Base-by-base conservation (phyloP, 257 asterid genomes). In the Petunia secreta region DNA sequence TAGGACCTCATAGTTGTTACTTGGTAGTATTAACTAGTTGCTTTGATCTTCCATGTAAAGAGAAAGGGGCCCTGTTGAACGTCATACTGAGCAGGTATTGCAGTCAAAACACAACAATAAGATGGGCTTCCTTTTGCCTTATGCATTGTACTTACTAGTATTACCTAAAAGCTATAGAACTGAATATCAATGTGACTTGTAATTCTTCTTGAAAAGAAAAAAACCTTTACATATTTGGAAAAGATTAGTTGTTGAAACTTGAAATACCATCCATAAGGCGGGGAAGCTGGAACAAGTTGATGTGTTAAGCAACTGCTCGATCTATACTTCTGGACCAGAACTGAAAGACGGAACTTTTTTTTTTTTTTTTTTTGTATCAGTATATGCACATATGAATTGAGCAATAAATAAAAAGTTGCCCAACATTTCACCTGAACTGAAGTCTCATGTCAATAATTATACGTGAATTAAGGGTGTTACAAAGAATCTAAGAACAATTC, bases 381-480 rank as follows among this genome's bases (percentile, higher is more conserved):
- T 13, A 4, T 5, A 57, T 14, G 6, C 14, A 14, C 60, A 55
- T 55, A 55, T 14, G 16, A 4, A 34, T 25, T 10, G 46, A 73
- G 5, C 46, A 50, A 73, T 50, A 34, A 62, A 73, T 73, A 34
- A 50, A 48, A 11, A 1, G 62, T 40, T 48, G 3, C 60, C 55
- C 60, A 48, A 14, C 38, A 66, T 66, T 66, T 14, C 75, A 66
- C 53, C 54, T 41, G 75, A 66, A 14, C 53, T 41, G 6, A 66
- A 41, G 75, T 41, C 38, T 0, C 37, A 15, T 66, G n/a, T 6
- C 13, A 25, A 59, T 37, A 59, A 59, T 59, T 16, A 16, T 16
- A 59, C 39, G 39, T 13, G 39, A 59, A 58, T 58, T 6, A n/a
- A 58, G 63, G 63, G 10, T 36, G 10, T 1, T 2, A n/a, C 2